phyloP scores from a whole-genome alignment of 2,329 filamentous ascomycete genomes.

The Colletotrichum salicis region DNA sequence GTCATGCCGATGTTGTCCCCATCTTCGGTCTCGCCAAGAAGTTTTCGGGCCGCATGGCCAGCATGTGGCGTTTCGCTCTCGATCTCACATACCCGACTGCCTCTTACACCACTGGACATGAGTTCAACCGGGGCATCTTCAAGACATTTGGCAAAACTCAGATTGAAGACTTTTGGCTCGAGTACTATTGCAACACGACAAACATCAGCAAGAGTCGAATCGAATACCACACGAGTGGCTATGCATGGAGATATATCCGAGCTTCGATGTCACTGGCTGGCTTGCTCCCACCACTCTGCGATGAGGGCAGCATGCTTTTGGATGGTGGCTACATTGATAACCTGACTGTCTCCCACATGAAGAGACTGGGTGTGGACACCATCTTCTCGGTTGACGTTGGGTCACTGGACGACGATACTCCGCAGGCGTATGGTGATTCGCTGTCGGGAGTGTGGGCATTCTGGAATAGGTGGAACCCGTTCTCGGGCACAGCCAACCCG shows the following conservation, averaged over 20 bases:
- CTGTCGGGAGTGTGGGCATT: slow-evolving; percentile 96
- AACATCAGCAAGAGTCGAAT: slow-evolving; percentile 95
- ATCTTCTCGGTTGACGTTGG: slow-evolving; percentile 98
- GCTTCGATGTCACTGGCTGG: slow-evolving; percentile 98
- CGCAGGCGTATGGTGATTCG: slow-evolving; percentile 92
- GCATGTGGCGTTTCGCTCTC: slow-evolving; percentile 97
- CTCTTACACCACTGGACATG: slow-evolving; percentile 97
- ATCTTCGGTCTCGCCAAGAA: slow-evolving; percentile 98
- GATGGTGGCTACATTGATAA: slow-evolving; percentile 99
- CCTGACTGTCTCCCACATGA: slow-evolving; percentile 96
- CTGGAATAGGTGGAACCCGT: slow-evolving; percentile 96
- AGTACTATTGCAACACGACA: slow-evolving; percentile 99
- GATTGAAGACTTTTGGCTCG: slow-evolving; percentile 99
- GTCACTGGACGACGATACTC: slow-evolving; percentile 88
- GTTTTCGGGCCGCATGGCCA: slow-evolving; percentile 98
- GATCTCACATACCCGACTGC: slow-evolving; percentile 96
- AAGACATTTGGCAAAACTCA: slow-evolving; percentile 97
- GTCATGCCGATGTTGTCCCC: slow-evolving; percentile 94
- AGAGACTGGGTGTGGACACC: slow-evolving; percentile 87
- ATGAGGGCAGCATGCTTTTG: slow-evolving; percentile 95
- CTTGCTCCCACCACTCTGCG: slow-evolving; percentile 90
- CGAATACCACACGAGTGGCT: slow-evolving; percentile 95
- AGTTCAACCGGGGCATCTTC: slow-evolving; percentile 99
- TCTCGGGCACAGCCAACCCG: slow-evolving; percentile 88
- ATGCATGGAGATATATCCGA: slow-evolving; percentile 96